Base-by-base conservation (phyloP, 163 green algal genomes). In the Chlamydomonas reinhardtii region DNA sequence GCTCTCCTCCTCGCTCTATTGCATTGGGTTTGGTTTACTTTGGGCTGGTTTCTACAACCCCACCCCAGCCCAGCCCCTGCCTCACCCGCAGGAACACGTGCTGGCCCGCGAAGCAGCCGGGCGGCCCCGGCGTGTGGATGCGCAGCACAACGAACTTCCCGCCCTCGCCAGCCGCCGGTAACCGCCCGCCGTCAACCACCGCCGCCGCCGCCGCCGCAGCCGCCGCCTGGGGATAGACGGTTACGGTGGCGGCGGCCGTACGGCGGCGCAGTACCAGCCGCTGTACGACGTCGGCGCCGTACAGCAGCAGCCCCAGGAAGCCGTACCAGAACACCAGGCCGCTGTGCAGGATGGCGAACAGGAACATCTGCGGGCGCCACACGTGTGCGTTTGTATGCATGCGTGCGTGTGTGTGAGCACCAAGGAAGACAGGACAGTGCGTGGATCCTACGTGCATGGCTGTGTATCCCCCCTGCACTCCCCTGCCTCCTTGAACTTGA, bases 141-240 rank as follows among this genome's bases (percentile, higher is more conserved):
- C 56, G 80, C 27, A 86, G 56, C 34, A 79, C 70, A 37, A 86
- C 80, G 34, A 66, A 86, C 80, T 73, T 52, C 70, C 70, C 32
- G 54, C 54, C 34, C 11, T 2, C 62, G 62, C 17, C 56, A 17
- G 4, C 12, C 70, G 70, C 70, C 68, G 68, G 29, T 11, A 34
- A 32, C 9, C 31, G 73, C n/a, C 52, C 17, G 56, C 56, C 4
- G 73, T n/a, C n/a, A n/a, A n/a, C n/a, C n/a, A n/a, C 15, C 52
- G 54, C 19, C 31, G 11, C 15, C 59, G 34, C 22, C 59, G 56
- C 35, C 59, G 29, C 37, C 14, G 27, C 24, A 9, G 16, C 35
- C 25, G 24, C 61, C 32, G 8, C 15, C 14, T 24, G n/a, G 17
- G 80, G 56, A 70, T 86, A 79, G 3, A 86, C 17, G 16, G 80